Base-by-base conservation (phyloP, 1,139 yeast genomes). In the Geotrichum australiense region DNA sequence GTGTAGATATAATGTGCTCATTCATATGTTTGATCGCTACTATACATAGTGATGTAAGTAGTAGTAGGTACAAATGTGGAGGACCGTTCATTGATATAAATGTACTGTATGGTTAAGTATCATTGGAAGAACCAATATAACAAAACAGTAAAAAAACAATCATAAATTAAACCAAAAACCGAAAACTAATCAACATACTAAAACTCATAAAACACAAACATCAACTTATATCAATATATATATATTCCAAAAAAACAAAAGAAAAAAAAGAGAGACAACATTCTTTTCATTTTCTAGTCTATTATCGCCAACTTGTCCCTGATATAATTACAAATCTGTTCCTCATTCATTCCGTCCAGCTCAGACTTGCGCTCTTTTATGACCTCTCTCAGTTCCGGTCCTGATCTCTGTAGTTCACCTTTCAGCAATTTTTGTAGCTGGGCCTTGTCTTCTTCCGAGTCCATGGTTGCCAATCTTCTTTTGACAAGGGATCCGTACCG, bases 201-300 rank as follows among this genome's bases (percentile, higher is more conserved):
- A n/a, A n/a, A n/a, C n/a, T n/a, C n/a, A n/a, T n/a, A n/a, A n/a
- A n/a, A n/a, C n/a, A n/a, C n/a, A n/a, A n/a, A n/a, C n/a, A n/a
- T n/a, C n/a, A n/a, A n/a, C n/a, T n/a, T n/a, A n/a, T n/a, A n/a
- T n/a, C n/a, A n/a, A n/a, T n/a, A n/a, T n/a, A n/a, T n/a, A n/a
- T n/a, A n/a, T n/a, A n/a, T n/a, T n/a, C n/a, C n/a, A 31, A 6
- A 16, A 29, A 29, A 29, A 12, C 14, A 29, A 29, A 29, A 29
- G 8, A 14, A 8, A 26, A 26, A 26, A 26, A 26, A 26, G 5
- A 14, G 10, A 14, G 32, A 4, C 5, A 14, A 29, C 14, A 29
- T 6, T 29, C 6, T 7, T 11, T 12, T n/a, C 12, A 29, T 12
- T 14, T 16, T 21, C 14, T 15, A 29, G 14, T n/a, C n/a, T n/a